Evolutionary conservation across 306 rosid genomes (phyloP), one percentile per base, ranked within the genome.

Genomic region (Lablab purpureus): DNA sequence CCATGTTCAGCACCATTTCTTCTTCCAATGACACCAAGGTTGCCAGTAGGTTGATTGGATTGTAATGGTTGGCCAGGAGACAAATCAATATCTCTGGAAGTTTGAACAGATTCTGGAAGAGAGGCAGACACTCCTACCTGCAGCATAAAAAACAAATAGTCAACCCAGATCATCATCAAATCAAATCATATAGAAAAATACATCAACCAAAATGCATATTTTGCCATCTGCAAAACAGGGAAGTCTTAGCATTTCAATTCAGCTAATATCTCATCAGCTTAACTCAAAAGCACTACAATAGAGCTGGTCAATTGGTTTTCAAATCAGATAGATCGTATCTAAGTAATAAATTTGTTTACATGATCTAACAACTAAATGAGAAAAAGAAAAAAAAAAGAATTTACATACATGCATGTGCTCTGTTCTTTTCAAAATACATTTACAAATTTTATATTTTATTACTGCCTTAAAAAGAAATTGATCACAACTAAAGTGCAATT

Each of bases 11-110:
- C 83, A 85, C 89, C 93, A 86, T 90, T 93, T 89, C 99, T 96
- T 74, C 99, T 89, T 65, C 99, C 99, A 82, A 93, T 93, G 86
- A 93, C 96, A 34, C 99, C 98, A 62, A 91, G 97, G 87, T 91
- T 87, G 41, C 88, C 86, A 83, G 93, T 76, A 62, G 93, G 80
- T 81, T 90, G 99, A 84, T 73, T 88, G 62, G 93, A 58, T 85
- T 90, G 99, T 63, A 95, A 87, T 74, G 97, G 96, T 87, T 93
- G 99, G 30, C 98, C 97, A 43, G 91, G 94, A 87, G 94, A 91
- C 80, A 89, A 89, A 83, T 95, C 99, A 51, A 82, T 85, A 76
- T 95, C 99, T 82, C 94, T 85, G 45, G 89, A 80, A 59, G 81
- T 84, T 69, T 91, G 93, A 82, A 83, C 81, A 60, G 95, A 78